Evolutionary conservation across 108 stramenopile species (phyloP).

Genomic region (Bacterosira constricta): DNA sequence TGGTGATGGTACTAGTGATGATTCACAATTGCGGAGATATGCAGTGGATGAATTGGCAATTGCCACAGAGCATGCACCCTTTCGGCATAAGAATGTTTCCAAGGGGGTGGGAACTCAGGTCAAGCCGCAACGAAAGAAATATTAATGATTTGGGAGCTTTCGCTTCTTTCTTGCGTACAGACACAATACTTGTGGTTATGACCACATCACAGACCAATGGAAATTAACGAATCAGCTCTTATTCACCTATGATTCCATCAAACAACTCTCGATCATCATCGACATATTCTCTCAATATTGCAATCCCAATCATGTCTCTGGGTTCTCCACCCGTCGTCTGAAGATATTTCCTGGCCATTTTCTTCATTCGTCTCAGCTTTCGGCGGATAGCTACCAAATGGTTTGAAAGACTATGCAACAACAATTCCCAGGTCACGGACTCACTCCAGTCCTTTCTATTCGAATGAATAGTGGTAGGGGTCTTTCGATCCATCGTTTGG

Average conservation of each 20-base stretch:
- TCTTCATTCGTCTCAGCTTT: background rate
- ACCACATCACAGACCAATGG: background rate
- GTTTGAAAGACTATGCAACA: conserved; percentile 2
- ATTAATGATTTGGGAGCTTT: background rate
- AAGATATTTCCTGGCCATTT: background rate
- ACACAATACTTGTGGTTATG: background rate
- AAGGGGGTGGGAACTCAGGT: conserved; percentile 63
- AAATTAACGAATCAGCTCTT: background rate
- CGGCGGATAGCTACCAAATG: background rate
- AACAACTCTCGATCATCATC: background rate
- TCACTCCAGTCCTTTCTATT: background rate
- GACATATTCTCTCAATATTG: background rate
- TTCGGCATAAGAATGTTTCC: conserved; percentile 68
- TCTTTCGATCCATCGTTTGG: conserved; percentile 17
- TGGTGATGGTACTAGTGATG: background rate
- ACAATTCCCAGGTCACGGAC: background rate
- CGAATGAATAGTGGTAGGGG: conserved; percentile 10
- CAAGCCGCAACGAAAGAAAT: conserved; percentile 27
- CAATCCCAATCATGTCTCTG: too few species aligned
- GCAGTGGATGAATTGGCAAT: conserved; percentile 81
- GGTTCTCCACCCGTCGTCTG: background rate
- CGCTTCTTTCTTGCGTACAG: too few species aligned
- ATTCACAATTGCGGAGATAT: conserved; percentile 2
- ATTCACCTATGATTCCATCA: background rate
- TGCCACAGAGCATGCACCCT: conserved; percentile 88